Evolutionary conservation across 257 asterid species (phyloP).

Genomic region (Przewalskia tangutica): DNA sequence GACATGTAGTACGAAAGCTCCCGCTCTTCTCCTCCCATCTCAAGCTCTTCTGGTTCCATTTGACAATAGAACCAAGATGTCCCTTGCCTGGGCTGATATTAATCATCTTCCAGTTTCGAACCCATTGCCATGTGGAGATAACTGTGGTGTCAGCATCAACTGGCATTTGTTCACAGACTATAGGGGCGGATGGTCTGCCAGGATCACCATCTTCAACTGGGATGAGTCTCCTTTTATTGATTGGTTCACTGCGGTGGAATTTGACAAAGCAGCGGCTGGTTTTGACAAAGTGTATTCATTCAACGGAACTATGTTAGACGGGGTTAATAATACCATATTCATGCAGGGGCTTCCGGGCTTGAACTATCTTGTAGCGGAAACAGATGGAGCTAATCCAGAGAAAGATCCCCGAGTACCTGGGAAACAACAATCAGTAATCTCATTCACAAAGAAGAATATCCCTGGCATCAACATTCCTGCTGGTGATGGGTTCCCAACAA

Average conservation of each 20-base stretch:
- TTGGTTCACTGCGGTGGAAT: constrained; percentile 77
- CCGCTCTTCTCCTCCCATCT: constrained; percentile 73
- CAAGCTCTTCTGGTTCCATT: constrained; percentile 75
- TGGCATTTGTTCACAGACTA: constrained; percentile 85
- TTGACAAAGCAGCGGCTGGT: constrained; percentile 50
- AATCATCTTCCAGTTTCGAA: constrained; percentile 55
- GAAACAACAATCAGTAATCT: constrained; percentile 85
- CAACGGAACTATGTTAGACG: constrained; percentile 50
- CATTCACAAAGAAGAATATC: constrained; percentile 66
- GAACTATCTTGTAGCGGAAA: constrained; percentile 75
- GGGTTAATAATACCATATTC: constrained; percentile 54
- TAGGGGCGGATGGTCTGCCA: constrained; percentile 84
- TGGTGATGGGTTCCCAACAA: constrained; percentile 88
- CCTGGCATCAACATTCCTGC: constrained; percentile 48
- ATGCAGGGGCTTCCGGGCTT: constrained; percentile 75
- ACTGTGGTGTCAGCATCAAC: constrained; percentile 82
- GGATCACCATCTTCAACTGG: constrained; percentile 90
- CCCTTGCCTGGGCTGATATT: constrained; percentile 73
- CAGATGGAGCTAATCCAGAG: constrained; percentile 38
- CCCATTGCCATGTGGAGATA: constrained; percentile 74
- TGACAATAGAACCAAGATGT: constrained; percentile 45
- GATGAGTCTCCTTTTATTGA: constrained; percentile 51
- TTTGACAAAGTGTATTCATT: constrained; percentile 77
- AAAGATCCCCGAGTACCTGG: constrained; percentile 69
- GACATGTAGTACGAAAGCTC: constrained; percentile 46